These are phyloP conservation scores for Neoconidiobolus thromboides DNA, from an alignment of 371 early-diverging fungal genomes.

Conservation along the genomic window DNA sequence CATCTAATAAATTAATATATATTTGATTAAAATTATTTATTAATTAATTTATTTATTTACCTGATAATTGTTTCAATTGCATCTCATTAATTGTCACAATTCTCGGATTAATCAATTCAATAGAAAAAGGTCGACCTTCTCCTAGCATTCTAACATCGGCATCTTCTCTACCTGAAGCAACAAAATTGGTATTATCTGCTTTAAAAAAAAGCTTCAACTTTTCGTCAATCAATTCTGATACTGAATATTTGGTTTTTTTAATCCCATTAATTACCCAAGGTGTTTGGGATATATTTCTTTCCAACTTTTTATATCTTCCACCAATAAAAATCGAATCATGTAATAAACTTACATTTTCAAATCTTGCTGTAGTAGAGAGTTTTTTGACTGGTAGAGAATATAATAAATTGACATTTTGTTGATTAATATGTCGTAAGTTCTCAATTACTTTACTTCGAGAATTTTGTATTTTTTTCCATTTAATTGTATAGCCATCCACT, in stretches of 20 bases:
- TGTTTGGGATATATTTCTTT: conserved; percentile 71
- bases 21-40: too few relatives aligned
- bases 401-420: not conserved
- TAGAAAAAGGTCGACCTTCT: conserved; percentile 82
- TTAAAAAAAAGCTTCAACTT: conserved; percentile 28
- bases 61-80: conserved; percentile 28
- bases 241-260: conserved; percentile 49
- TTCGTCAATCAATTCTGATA: conserved; percentile 59
- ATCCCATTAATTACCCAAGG: conserved; percentile 60
- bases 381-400: not conserved
- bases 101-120: conserved; percentile 70
- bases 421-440: not conserved
- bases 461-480: not conserved
- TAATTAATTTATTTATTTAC: conserved; percentile 10
- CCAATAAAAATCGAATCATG: conserved; percentile 8
- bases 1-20: too few relatives aligned
- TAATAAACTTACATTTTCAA: not conserved
- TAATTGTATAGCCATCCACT: not conserved
- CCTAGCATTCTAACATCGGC: conserved; percentile 94
- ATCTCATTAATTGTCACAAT: conserved; percentile 13
- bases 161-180: conserved; percentile 90
- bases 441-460: not conserved
- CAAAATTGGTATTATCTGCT: conserved; percentile 55
- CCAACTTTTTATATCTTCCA: conserved; percentile 73
- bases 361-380: not conserved